A percentile compares a stretch with the other conserved stretches of the same genome.
Evolutionary conservation across 116 monocot genomes (phyloP).

Genomic region (Papilionanthe hybrid): DNA sequence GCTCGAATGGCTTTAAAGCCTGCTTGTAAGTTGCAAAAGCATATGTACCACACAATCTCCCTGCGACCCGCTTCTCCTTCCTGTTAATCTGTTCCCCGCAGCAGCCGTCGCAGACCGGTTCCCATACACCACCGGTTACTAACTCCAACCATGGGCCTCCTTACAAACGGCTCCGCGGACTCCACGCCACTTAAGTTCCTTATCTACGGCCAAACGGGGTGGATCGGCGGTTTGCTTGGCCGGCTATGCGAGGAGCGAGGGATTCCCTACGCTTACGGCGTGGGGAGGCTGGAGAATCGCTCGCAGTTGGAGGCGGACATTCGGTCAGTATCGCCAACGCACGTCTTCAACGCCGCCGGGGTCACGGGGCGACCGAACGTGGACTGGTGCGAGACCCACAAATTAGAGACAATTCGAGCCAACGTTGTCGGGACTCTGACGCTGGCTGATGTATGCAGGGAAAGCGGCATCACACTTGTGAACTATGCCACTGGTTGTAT

Average conservation of each 20-base stretch:
- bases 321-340: conserved; percentile 21
- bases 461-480: conserved; percentile 21
- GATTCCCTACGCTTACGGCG: conserved; percentile 31
- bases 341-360: conserved; percentile 51
- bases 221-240: conserved; percentile 48
- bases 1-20: no score
- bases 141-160: conserved; percentile 14
- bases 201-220: conserved; percentile 45
- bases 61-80: no score
- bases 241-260: conserved; percentile 20
- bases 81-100: no score
- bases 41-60: no score
- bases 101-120: no score
- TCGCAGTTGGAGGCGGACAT: conserved; percentile 31
- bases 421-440: conserved; percentile 44
- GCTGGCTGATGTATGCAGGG: conserved; percentile 42
- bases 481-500: conserved; percentile 49
- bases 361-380: conserved; percentile 52
- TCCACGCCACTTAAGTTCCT: conserved; percentile 28
- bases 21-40: no score
- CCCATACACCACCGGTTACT: neutral
- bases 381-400: conserved; percentile 50
- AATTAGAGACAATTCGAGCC: conserved; percentile 40
- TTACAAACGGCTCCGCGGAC: conserved; percentile 12
- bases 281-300: conserved; percentile 39